These are phyloP conservation scores for Saturnispora dispora DNA, from an alignment of 805 yeast species.

Conservation along the genomic window DNA sequence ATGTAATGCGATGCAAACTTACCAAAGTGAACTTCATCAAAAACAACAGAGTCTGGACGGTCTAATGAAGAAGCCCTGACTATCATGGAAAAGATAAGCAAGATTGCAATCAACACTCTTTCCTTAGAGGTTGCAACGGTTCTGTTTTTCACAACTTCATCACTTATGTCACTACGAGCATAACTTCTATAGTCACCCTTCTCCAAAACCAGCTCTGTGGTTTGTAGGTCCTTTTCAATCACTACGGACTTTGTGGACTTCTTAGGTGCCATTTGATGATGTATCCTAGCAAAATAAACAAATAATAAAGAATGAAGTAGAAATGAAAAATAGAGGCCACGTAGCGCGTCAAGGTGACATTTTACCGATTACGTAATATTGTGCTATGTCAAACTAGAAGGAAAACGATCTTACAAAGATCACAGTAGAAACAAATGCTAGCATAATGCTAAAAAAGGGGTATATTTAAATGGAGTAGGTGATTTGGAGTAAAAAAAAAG, in stretches of 20 bases:
- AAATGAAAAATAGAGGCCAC: slow-evolving; percentile 2
- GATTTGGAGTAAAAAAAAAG: not conserved
- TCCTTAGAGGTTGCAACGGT: slow-evolving; percentile 32
- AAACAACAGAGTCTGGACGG: slow-evolving; percentile 79
- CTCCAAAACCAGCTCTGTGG: slow-evolving; percentile 37
- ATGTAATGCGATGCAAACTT: slow-evolving; percentile 92
- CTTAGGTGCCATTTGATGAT: slow-evolving; percentile 18
- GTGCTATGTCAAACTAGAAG: not conserved
- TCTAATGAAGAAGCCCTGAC: slow-evolving; percentile 56
- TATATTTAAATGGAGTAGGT: no score
- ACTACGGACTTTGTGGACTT: slow-evolving; percentile 10
- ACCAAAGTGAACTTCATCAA: slow-evolving; percentile 64
- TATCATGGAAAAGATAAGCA: slow-evolving; percentile 37
- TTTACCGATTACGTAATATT: not conserved
- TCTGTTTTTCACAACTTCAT: slow-evolving; percentile 33
- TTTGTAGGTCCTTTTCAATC: slow-evolving; percentile 15
- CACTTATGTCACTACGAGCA: slow-evolving; percentile 43
- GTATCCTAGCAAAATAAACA: not conserved
- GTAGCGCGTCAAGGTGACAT: slow-evolving; percentile 7
- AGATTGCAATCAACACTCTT: slow-evolving; percentile 30
- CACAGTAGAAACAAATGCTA: not conserved
- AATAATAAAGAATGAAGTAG: not conserved
- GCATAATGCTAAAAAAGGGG: not conserved
- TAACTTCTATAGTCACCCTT: slow-evolving; percentile 48
- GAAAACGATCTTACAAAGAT: not conserved